A percentile compares a stretch with the other conserved stretches of the same genome.
Evolutionary conservation across 75 land plant genomes (phyloP).

Genomic region (Larix kaempferi): DNA sequence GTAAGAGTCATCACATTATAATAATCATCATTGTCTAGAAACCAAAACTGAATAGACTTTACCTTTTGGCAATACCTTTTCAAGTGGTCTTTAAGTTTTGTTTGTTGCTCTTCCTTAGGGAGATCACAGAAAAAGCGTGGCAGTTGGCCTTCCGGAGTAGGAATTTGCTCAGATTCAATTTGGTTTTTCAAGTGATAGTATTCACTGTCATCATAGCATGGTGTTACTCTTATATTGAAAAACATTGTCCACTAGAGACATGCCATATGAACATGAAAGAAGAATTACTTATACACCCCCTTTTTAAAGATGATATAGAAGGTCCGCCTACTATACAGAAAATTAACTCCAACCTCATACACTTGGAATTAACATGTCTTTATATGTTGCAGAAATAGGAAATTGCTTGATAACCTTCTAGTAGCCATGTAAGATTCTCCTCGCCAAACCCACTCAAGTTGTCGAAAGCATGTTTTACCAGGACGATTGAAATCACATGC

Average conservation of each 20-base stretch:
- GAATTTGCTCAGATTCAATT: constrained; percentile 83
- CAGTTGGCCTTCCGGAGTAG: constrained; percentile 36
- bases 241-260: not conserved
- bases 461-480: constrained; percentile 91
- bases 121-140: constrained; percentile 81
- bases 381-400: not conserved
- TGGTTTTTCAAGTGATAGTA: constrained; percentile 90
- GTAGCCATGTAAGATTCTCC: constrained; percentile 88
- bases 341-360: not conserved
- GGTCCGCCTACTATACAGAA: not conserved
- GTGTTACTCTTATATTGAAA: not conserved
- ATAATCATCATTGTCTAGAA: not conserved
- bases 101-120: constrained; percentile 77
- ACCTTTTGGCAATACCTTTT: constrained; percentile 99
- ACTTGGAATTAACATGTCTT: not conserved
- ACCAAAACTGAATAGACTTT: not conserved
- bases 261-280: constrained; percentile 1
- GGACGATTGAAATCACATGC: constrained; percentile 99
- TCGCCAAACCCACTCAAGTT: constrained; percentile 99
- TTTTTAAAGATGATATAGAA: not conserved
- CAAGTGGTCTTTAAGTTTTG: constrained; percentile 84
- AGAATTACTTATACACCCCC: not conserved
- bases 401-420: constrained; percentile 55
- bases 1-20: not conserved
- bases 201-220: constrained; percentile 51